A percentile compares a stretch with the other conserved stretches of the same genome.
Conservation (phyloP, 2,329 filamentous ascomycete genomes). For the Venturia carpophila region DNA sequence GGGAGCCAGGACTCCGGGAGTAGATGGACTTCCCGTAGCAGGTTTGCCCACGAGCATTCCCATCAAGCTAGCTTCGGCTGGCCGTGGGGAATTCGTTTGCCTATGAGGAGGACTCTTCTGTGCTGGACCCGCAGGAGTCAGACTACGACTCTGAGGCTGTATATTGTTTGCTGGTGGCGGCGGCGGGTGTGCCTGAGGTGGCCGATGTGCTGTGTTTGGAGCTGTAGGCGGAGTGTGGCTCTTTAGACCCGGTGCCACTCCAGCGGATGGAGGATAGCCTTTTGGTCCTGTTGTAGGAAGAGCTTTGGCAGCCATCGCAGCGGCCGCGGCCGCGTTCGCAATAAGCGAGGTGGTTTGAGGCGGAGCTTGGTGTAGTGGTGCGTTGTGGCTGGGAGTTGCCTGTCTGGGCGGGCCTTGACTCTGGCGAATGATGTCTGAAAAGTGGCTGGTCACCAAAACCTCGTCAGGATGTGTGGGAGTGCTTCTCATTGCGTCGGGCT, state of each 20-base stretch:
- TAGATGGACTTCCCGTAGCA: background rate
- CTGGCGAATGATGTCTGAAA: conserved; percentile 10
- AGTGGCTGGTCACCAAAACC: background rate
- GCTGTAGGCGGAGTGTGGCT: conserved; percentile 8
- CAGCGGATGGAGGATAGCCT: background rate
- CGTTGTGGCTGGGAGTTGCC: conserved; percentile 5
- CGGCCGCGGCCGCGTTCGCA: conserved; percentile 6
- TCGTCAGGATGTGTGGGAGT: conserved; percentile 3
- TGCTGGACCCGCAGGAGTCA: conserved; percentile 2
- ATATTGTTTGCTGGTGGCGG: background rate
- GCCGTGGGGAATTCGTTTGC: background rate
- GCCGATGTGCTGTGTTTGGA: background rate
- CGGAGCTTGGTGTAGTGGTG: background rate
- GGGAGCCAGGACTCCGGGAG: background rate
- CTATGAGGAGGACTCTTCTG: background rate
- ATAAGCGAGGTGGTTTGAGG: background rate
- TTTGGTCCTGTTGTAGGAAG: background rate
- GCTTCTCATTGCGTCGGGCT: conserved; percentile 16
- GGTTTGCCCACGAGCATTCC: conserved; percentile 14
- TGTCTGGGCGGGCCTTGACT: conserved; percentile 18
- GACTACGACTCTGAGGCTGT: background rate
- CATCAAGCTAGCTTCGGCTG: conserved; percentile 13
- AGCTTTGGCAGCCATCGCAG: conserved; percentile 7
- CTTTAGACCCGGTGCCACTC: background rate
- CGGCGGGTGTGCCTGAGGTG: background rate